A percentile compares a stretch with the other conserved stretches of the same genome.
Conservation (phyloP, 805 yeast species). For the Alloascoidea hylecoeti region DNA sequence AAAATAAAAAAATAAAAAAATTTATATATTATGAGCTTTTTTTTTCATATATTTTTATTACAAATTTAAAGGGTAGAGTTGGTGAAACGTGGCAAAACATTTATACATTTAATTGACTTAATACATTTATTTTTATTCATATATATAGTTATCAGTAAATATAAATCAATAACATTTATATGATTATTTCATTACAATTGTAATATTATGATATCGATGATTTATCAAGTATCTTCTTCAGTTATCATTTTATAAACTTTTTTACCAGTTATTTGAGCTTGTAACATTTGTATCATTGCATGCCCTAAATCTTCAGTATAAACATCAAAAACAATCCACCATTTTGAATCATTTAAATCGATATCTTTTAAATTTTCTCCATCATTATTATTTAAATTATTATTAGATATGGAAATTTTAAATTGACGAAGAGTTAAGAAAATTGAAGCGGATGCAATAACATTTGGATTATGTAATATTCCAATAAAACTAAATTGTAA, state of each 20-base stretch:
- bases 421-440: conserved; percentile 1
- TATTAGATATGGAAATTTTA: conserved; percentile 1
- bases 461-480: neutral
- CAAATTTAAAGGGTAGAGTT: too few relatives aligned
- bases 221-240: neutral
- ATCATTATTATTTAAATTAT: too few relatives aligned
- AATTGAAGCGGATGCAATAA: conserved; percentile 3
- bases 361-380: neutral
- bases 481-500: neutral
- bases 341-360: neutral
- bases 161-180: too few relatives aligned
- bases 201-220: too few relatives aligned
- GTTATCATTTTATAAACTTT: neutral
- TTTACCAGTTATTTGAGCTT: neutral
- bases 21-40: too few relatives aligned
- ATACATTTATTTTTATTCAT: too few relatives aligned
- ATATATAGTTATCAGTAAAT: too few relatives aligned
- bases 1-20: too few relatives aligned
- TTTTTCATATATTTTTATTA: too few relatives aligned
- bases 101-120: too few relatives aligned
- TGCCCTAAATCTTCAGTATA: conserved; percentile 1
- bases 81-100: too few relatives aligned
- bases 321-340: conserved; percentile 3
- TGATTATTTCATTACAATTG: too few relatives aligned
- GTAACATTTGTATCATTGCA: conserved; percentile 1